Evolutionary conservation across 2,329 filamentous ascomycete species (phyloP).

Genomic region (Pseudopithomyces chartarum): DNA sequence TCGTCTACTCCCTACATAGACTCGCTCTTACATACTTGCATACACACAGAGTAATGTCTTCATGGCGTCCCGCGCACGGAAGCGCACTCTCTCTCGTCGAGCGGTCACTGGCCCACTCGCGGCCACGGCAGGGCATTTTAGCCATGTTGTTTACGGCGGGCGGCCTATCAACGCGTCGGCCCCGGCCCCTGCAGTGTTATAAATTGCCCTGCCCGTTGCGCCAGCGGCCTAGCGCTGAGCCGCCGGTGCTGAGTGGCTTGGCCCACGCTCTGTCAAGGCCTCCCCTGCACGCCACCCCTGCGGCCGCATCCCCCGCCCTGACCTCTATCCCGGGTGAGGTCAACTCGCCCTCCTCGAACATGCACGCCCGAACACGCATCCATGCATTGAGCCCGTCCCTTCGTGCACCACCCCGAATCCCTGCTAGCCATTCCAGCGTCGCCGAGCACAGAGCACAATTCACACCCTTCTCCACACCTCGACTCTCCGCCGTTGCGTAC

Average conservation of each 20-base stretch:
- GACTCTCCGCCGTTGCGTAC: slow-evolving; percentile 32
- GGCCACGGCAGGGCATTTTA: slow-evolving; percentile 35
- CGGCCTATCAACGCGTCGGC: slow-evolving; percentile 29
- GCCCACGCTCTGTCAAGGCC: slow-evolving; percentile 21
- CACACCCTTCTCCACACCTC: slow-evolving; percentile 43
- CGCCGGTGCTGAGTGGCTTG: slow-evolving; percentile 32
- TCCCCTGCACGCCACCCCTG: slow-evolving; percentile 21
- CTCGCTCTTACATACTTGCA: too few relatives aligned
- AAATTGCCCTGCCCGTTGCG: slow-evolving; percentile 36
- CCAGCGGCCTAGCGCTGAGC: slow-evolving; percentile 29
- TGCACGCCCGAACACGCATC: slow-evolving; percentile 22
- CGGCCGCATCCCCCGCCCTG: slow-evolving; percentile 9
- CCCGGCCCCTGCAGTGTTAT: slow-evolving; percentile 36
- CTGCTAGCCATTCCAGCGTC: slow-evolving; percentile 22
- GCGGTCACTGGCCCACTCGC: slow-evolving; percentile 21
- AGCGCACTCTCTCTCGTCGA: slow-evolving; percentile 3
- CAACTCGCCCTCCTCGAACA: slow-evolving; percentile 14
- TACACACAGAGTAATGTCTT: too few relatives aligned
- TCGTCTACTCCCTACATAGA: too few relatives aligned
- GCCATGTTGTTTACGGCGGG: slow-evolving; percentile 33
- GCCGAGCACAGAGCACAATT: slow-evolving; percentile 40
- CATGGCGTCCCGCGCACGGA: background rate
- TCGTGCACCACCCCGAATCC: slow-evolving; percentile 33
- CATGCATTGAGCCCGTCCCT: slow-evolving; percentile 22
- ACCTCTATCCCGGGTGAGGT: slow-evolving; percentile 14